phyloP scores from a whole-genome alignment of 2,329 filamentous ascomycete species.

The Karstenula rhodostoma region DNA sequence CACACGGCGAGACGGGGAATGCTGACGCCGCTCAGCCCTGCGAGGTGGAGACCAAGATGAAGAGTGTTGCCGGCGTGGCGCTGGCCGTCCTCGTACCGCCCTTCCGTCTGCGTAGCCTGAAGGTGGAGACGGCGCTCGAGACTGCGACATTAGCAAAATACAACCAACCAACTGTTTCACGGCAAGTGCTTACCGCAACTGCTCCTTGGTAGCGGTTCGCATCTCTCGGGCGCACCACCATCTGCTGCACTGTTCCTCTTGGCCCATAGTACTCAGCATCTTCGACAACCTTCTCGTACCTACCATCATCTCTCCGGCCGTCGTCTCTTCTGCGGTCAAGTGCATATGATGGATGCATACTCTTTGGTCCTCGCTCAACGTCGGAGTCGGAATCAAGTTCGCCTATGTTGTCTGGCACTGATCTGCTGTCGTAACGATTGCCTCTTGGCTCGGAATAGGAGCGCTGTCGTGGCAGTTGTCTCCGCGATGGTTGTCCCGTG shows the following conservation, averaged over 20 bases:
- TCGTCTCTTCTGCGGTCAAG: background rate
- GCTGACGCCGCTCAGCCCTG: conserved; percentile 24
- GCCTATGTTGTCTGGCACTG: conserved; percentile 7
- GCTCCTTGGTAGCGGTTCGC: conserved; percentile 4
- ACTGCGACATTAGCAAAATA: conserved; percentile 3
- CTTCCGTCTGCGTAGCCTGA: conserved; percentile 20
- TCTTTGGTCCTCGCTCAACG: background rate
- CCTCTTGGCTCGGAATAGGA: conserved; percentile 6
- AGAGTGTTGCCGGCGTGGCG: conserved; percentile 29
- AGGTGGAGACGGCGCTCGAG: conserved; percentile 18
- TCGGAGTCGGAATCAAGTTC: conserved; percentile 6
- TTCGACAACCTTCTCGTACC: conserved; percentile 8
- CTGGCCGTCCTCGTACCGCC: conserved; percentile 29
- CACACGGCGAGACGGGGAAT: conserved; percentile 24
- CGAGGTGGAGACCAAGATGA: conserved; percentile 41
- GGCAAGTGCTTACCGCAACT: background rate
- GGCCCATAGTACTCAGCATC: conserved; percentile 10
- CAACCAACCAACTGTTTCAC: background rate
- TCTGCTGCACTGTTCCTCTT: background rate
- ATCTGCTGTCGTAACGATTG: conserved; percentile 1
- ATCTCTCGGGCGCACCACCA: conserved; percentile 2
- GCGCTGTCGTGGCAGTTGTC: conserved; percentile 5
- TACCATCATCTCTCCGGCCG: conserved; percentile 9
- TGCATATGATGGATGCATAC: conserved; percentile 12
- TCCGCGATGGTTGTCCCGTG: background rate